Evolutionary conservation across 495 filamentous ascomycete genomes (phyloP).

Genomic region (Hyaloscypha variabilis): DNA sequence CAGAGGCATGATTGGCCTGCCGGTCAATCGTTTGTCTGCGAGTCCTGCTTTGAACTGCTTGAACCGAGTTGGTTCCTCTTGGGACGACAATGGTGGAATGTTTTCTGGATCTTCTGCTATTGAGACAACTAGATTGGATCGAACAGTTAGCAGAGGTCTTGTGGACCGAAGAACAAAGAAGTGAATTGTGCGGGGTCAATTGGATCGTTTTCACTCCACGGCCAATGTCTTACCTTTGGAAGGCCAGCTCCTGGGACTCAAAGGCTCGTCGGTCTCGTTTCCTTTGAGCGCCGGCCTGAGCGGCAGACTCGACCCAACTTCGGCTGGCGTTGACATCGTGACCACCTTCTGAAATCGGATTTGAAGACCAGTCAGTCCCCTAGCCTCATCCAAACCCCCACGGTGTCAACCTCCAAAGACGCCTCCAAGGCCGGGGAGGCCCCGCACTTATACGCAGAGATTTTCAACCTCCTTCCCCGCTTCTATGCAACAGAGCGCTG

Average conservation of each 20-base stretch:
- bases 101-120: slow-evolving; percentile 39
- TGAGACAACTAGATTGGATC: slow-evolving; percentile 33
- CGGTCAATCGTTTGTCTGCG: slow-evolving; percentile 31
- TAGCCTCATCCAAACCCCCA: not conserved
- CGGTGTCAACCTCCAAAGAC: not conserved
- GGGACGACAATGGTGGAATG: slow-evolving; percentile 24
- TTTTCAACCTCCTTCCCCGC: not conserved
- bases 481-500: not conserved
- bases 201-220: not conserved
- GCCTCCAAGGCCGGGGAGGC: not conserved
- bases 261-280: slow-evolving; percentile 14
- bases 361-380: not conserved
- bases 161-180: not conserved
- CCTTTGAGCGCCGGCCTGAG: slow-evolving; percentile 28
- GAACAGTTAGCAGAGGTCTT: slow-evolving; percentile 10
- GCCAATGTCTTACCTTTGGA: slow-evolving; percentile 28
- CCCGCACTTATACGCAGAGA: not conserved
- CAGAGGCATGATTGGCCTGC: slow-evolving; percentile 26
- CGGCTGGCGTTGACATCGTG: slow-evolving; percentile 24
- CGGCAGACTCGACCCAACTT: slow-evolving; percentile 19
- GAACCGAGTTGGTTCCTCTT: slow-evolving; percentile 19
- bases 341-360: not conserved
- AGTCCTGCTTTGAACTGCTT: slow-evolving; percentile 30
- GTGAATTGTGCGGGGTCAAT: not conserved
- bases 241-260: slow-evolving; percentile 29